These are phyloP conservation scores for Diospyros kaki DNA, from an alignment of 148 eudicot species.

Conservation along the genomic window DNA sequence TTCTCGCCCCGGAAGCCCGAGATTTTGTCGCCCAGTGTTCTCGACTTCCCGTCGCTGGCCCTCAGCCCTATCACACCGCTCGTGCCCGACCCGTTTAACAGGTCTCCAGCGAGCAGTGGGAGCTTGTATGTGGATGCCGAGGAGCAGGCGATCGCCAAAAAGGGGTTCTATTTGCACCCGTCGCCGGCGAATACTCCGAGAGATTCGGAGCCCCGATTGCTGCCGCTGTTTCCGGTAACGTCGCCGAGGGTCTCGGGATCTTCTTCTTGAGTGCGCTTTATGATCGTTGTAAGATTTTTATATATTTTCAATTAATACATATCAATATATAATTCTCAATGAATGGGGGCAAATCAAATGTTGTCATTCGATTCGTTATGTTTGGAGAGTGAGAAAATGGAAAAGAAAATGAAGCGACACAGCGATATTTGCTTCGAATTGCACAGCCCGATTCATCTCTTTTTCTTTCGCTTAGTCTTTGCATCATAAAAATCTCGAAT, in stretches of 20 bases:
- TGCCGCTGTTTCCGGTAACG: slow-evolving; percentile 32
- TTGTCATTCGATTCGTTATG: background rate
- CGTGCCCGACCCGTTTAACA: slow-evolving; percentile 48
- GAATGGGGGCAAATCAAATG: slow-evolving; percentile 4
- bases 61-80: slow-evolving; percentile 60
- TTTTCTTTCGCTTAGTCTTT: background rate
- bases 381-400: background rate
- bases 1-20: slow-evolving; percentile 28
- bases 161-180: slow-evolving; percentile 59
- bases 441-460: background rate
- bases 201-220: slow-evolving; percentile 47
- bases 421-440: background rate
- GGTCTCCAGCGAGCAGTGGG: slow-evolving; percentile 21
- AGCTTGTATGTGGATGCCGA: slow-evolving; percentile 36
- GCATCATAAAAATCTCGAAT: background rate
- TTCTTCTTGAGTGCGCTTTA: slow-evolving; percentile 4
- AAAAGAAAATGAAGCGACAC: background rate
- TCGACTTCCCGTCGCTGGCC: slow-evolving; percentile 49
- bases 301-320: background rate
- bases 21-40: slow-evolving; percentile 47
- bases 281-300: background rate
- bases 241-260: slow-evolving; percentile 34
- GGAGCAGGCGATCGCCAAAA: slow-evolving; percentile 53
- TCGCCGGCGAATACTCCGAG: slow-evolving; percentile 62
- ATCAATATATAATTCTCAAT: slow-evolving; percentile 5